Evolutionary conservation across 768 basidiomycete species (phyloP).

Genomic region (Suillus decipiens): DNA sequence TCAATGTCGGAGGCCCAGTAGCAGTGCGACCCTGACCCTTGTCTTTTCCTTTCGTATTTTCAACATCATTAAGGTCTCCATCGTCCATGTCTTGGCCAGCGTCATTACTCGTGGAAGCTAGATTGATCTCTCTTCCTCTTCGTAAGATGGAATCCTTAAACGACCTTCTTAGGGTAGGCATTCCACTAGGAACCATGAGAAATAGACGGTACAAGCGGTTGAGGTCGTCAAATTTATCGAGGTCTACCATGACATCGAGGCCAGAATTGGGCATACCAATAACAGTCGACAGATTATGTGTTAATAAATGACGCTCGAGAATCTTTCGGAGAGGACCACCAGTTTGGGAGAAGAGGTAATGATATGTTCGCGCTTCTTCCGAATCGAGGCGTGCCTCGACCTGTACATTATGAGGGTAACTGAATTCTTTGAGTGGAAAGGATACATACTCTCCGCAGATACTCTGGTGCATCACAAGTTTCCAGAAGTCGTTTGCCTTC

Average conservation of each 20-base stretch:
- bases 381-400: conserved; percentile 78
- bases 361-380: conserved; percentile 81
- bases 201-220: conserved; percentile 79
- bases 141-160: conserved; percentile 71
- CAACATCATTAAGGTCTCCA: conserved; percentile 36
- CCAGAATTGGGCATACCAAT: conserved; percentile 84
- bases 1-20: conserved; percentile 45
- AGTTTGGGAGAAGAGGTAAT: conserved; percentile 83
- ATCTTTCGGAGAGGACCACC: conserved; percentile 68
- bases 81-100: conserved; percentile 38
- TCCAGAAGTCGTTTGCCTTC: conserved; percentile 75
- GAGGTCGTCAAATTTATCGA: conserved; percentile 74
- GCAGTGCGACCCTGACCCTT: conserved; percentile 57
- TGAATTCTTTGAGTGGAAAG: background rate
- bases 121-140: conserved; percentile 82
- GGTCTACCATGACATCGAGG: conserved; percentile 83
- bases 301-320: conserved; percentile 75
- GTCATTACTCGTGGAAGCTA: conserved; percentile 47
- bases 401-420: conserved; percentile 41
- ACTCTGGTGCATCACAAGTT: conserved; percentile 79
- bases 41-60: conserved; percentile 38
- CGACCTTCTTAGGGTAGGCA: conserved; percentile 60
- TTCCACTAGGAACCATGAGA: conserved; percentile 63
- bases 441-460: conserved; percentile 63
- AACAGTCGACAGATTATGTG: conserved; percentile 72